Conservation (phyloP, 2,329 filamentous ascomycete species). For the Aspergillus glaucus region DNA sequence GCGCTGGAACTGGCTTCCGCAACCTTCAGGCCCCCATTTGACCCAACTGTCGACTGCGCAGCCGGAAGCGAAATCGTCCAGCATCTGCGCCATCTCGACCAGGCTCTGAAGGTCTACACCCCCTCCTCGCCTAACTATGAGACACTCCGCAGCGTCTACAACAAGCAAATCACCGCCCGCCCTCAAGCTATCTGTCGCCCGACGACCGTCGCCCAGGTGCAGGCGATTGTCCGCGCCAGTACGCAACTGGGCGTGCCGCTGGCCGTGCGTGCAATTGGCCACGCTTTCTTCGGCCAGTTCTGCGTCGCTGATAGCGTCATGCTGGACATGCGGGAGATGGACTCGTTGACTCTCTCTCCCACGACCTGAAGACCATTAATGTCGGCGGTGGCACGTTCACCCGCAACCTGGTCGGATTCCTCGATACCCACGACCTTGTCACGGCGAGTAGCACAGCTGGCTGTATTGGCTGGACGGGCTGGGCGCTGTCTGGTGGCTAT, state of each 20-base stretch:
- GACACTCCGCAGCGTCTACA: neutral
- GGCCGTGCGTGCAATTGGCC: conserved; percentile 13
- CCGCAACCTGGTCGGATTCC: neutral
- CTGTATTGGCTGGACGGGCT: neutral
- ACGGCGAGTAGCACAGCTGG: neutral
- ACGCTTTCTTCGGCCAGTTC: conserved; percentile 13
- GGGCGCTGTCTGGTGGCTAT: neutral
- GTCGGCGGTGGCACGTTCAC: neutral
- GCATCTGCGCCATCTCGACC: neutral
- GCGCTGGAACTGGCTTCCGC: neutral
- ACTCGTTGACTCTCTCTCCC: neutral
- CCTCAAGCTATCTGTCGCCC: neutral
- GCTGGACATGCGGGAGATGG: conserved; percentile 11
- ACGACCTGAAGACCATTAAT: neutral
- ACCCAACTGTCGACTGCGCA: neutral
- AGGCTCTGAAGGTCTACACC: neutral
- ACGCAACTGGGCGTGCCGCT: conserved; percentile 1
- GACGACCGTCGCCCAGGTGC: neutral
- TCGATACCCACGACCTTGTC: neutral
- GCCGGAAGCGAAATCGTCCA: neutral
- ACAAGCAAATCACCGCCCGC: neutral
- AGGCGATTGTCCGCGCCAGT: neutral
- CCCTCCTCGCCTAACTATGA: neutral
- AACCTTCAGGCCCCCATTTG: neutral
- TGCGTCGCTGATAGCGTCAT: conserved; percentile 4